These are phyloP conservation scores for Lavandula angustifolia DNA, from an alignment of 257 asterid genomes.

Conservation along the genomic window DNA sequence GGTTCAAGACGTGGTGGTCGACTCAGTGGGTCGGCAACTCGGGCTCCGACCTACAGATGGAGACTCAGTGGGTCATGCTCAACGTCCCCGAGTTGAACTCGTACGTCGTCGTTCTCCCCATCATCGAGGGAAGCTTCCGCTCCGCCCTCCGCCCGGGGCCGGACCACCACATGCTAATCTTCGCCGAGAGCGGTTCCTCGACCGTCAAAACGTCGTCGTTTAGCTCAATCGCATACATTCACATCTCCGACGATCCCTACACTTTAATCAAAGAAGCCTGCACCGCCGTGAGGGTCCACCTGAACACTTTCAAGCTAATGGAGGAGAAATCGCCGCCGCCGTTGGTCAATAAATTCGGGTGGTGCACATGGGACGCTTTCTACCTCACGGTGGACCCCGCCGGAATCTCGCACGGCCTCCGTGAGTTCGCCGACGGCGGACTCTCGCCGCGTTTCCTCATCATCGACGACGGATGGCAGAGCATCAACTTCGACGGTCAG, in stretches of 20 bases:
- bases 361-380: constrained; percentile 77
- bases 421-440: constrained; percentile 59
- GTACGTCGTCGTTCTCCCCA: constrained; percentile 55
- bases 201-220: constrained; percentile 42
- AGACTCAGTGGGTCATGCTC: constrained; percentile 71
- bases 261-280: constrained; percentile 66
- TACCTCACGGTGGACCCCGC: constrained; percentile 61
- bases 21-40: constrained; percentile 74
- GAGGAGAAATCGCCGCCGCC: constrained; percentile 71
- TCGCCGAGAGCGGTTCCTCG: constrained; percentile 70
- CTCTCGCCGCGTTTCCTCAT: constrained; percentile 60
- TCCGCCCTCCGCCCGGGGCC: constrained; percentile 66
- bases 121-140: constrained; percentile 60
- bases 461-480: constrained; percentile 84
- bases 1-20: constrained; percentile 91
- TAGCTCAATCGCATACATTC: constrained; percentile 53
- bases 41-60: constrained; percentile 76
- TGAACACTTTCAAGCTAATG: constrained; percentile 59
- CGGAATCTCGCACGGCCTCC: constrained; percentile 54
- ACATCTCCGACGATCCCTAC: constrained; percentile 69
- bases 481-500: constrained; percentile 52
- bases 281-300: constrained; percentile 59
- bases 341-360: constrained; percentile 58
- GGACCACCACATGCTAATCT: constrained; percentile 50
- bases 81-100: constrained; percentile 58